phyloP scores from a whole-genome alignment of 495 filamentous ascomycete species.

The Halenospora varia region DNA sequence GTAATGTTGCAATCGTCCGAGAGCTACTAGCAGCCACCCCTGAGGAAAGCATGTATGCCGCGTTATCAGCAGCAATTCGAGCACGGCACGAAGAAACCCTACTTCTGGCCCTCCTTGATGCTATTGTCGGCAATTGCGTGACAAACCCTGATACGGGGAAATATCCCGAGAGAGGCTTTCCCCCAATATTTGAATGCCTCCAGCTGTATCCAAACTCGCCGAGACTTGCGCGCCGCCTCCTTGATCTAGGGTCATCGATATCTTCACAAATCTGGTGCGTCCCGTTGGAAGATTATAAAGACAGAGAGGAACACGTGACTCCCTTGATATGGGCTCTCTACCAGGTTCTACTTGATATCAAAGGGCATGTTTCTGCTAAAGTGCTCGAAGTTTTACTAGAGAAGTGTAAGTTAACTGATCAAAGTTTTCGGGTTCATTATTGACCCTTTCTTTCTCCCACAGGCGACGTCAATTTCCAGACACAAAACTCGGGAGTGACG shows the following conservation, averaged over 20 bases:
- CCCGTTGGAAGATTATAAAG: not conserved
- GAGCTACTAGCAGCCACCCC: not conserved
- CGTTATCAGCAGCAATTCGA: slow-evolving; percentile 5
- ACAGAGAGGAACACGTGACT: not conserved
- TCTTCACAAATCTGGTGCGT: not conserved
- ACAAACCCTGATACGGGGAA: not conserved
- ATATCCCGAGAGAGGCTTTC: not conserved
- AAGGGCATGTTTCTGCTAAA: not conserved
- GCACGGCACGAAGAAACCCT: slow-evolving; percentile 1
- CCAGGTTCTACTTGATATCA: too few relatives aligned
- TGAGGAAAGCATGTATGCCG: not conserved
- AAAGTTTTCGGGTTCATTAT: not conserved
- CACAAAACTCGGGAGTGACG: not conserved
- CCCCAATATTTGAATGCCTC: slow-evolving; percentile 4
- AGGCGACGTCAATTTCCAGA: not conserved
- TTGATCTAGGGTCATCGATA: not conserved
- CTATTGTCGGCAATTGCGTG: not conserved
- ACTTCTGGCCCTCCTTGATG: slow-evolving; percentile 2
- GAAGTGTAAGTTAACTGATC: not conserved
- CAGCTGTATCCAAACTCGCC: not conserved
- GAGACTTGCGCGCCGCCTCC: not conserved
- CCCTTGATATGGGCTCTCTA: slow-evolving; percentile 1
- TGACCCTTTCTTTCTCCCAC: not conserved
- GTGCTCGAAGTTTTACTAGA: slow-evolving; percentile 1
- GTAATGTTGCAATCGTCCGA: not conserved